A percentile compares a stretch with the other conserved stretches of the same genome.
Conservation (phyloP, 441 rosid species). For the Capsella rubella region DNA sequence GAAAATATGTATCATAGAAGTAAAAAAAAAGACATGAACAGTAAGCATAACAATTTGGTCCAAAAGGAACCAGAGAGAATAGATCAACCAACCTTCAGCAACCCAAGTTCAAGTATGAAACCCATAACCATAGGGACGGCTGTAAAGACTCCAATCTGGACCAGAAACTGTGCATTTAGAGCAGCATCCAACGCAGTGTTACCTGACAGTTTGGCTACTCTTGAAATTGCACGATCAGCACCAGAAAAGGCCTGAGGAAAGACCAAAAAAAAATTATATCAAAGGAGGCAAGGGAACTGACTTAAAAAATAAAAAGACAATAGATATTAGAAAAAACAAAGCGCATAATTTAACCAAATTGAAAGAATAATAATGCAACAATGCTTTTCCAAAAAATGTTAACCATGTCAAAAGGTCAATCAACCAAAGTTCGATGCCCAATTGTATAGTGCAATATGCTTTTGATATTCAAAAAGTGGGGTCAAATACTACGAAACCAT, state of each 20-base stretch:
- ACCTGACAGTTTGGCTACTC: conserved; percentile 60
- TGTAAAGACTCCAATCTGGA: conserved; percentile 98
- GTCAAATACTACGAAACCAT: conserved; percentile 23
- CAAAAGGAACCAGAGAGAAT: conserved; percentile 28
- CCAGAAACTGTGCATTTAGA: conserved; percentile 92
- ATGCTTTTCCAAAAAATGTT: not conserved
- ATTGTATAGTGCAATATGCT: not conserved
- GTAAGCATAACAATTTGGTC: conserved; percentile 5
- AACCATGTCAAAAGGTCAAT: conserved; percentile 2
- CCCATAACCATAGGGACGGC: conserved; percentile 99
- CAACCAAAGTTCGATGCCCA: conserved; percentile 1
- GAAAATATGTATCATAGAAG: conserved; percentile 3
- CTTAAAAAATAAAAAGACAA: conserved; percentile 24
- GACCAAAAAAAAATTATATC: conserved; percentile 19
- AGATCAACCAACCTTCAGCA: conserved; percentile 72
- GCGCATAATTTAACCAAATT: conserved; percentile 7
- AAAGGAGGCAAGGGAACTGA: conserved; percentile 1
- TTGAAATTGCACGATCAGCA: conserved; percentile 68
- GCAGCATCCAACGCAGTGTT: conserved; percentile 92
- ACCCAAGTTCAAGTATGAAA: conserved; percentile 91
- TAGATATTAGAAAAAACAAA: not conserved
- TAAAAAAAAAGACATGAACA: conserved; percentile 2
- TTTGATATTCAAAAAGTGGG: conserved; percentile 22
- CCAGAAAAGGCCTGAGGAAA: conserved; percentile 91
- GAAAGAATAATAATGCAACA: not conserved